Percentiles rank a stretch among this genome's conserved stretches.
phyloP scores from a whole-genome alignment of 106 monocot species.

The Platanthera guangdongensis region DNA sequence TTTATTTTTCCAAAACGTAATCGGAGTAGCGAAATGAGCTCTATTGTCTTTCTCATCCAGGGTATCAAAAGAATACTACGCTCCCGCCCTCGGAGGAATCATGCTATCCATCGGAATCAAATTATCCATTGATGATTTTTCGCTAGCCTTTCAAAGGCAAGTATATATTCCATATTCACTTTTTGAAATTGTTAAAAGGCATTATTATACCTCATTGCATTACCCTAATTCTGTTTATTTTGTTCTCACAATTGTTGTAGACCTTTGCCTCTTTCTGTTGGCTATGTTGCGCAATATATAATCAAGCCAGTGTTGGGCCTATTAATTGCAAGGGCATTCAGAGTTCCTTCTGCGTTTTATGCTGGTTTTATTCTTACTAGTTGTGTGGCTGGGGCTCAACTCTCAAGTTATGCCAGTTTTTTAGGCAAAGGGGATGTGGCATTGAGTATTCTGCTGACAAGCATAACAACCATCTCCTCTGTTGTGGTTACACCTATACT shows the following conservation, averaged over 20 bases:
- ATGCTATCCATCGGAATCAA: constrained; percentile 97
- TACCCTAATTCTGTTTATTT: constrained; percentile 3
- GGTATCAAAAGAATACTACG: constrained; percentile 95
- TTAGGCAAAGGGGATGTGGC: constrained; percentile 97
- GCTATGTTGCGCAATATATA: constrained; percentile 83
- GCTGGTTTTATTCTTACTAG: constrained; percentile 93
- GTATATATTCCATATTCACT: constrained; percentile 4
- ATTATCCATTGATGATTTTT: constrained; percentile 86
- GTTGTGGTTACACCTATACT: constrained; percentile 84
- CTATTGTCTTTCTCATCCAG: constrained; percentile 21
- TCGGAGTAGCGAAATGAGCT: too few relatives aligned
- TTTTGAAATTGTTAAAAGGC: neutral
- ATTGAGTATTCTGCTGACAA: constrained; percentile 86
- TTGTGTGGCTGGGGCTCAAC: constrained; percentile 93
- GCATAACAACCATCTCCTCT: constrained; percentile 88
- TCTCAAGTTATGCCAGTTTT: constrained; percentile 97
- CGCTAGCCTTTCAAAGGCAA: constrained; percentile 83
- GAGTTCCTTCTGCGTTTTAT: constrained; percentile 72
- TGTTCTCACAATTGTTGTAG: constrained; percentile 32
- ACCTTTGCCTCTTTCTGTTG: constrained; percentile 72
- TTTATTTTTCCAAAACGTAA: too few relatives aligned
- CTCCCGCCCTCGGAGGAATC: constrained; percentile 96
- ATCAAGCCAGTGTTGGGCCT: constrained; percentile 84
- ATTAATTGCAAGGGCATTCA: constrained; percentile 67
- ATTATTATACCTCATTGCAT: neutral